These are phyloP conservation scores for Penicillium sp. DNA, from an alignment of 2,329 filamentous ascomycete species.

Conservation along the genomic window DNA sequence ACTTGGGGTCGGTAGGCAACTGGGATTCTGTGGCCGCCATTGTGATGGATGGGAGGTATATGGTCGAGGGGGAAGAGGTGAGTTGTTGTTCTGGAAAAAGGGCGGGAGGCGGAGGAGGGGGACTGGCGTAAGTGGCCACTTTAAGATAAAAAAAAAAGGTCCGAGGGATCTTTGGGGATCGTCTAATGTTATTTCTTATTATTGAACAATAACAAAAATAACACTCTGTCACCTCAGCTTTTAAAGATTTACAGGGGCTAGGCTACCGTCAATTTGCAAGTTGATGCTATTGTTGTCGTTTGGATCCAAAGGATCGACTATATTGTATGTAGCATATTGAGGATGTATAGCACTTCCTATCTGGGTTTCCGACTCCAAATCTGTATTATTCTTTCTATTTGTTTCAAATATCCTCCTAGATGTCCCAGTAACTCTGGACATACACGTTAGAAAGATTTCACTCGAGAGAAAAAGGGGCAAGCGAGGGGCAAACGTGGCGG, in stretches of 20 bases:
- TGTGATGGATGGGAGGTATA: conserved; percentile 20
- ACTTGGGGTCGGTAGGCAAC: conserved; percentile 72
- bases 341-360: neutral
- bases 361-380: neutral
- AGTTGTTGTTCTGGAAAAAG: conserved; percentile 14
- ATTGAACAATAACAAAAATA: neutral
- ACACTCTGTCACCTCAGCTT: too few species aligned
- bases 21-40: conserved; percentile 36
- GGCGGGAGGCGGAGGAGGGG: conserved; percentile 21
- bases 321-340: neutral
- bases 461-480: conserved; percentile 3
- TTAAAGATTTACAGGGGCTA: neutral
- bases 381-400: neutral
- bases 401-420: neutral
- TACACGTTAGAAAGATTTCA: neutral
- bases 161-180: neutral
- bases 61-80: conserved; percentile 6
- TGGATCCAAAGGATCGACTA: neutral
- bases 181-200: neutral
- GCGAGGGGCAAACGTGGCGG: conserved; percentile 14
- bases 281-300: neutral
- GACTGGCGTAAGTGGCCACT: conserved; percentile 26
- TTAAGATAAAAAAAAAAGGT: conserved; percentile 1
- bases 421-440: too few species aligned
- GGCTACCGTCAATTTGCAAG: neutral